Conservation (phyloP, 2,329 filamentous ascomycete species). For the Eutypella sp. region DNA sequence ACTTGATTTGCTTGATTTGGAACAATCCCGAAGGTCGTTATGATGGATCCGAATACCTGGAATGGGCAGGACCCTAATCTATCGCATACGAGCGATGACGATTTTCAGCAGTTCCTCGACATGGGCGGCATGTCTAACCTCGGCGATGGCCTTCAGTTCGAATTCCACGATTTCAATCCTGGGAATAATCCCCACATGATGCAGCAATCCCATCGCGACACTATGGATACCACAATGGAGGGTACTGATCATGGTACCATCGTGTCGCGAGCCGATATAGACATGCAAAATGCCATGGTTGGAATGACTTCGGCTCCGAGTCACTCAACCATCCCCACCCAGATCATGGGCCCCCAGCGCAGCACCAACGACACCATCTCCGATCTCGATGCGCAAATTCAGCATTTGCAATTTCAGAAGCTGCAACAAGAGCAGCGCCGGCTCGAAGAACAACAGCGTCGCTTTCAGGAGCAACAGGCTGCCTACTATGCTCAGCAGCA, state of each 20-base stretch:
- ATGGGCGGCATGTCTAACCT: constrained; percentile 53
- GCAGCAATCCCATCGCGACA: constrained; percentile 33
- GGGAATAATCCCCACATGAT: constrained; percentile 34
- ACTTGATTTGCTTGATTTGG: too few species aligned
- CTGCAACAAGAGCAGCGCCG: constrained; percentile 56
- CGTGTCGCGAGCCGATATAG: constrained; percentile 30
- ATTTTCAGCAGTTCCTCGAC: constrained; percentile 61
- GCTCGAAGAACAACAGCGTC: constrained; percentile 50
- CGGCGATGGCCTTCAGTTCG: constrained; percentile 51
- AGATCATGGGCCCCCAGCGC: constrained; percentile 40
- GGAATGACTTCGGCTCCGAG: constrained; percentile 42
- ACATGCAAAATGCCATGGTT: constrained; percentile 41
- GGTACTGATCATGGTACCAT: constrained; percentile 36
- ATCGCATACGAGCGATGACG: constrained; percentile 49
- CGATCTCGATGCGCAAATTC: constrained; percentile 61
- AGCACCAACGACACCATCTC: constrained; percentile 48
- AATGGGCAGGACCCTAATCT: constrained; percentile 52
- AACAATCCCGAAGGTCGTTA: constrained; percentile 32
- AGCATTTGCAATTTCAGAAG: constrained; percentile 60
- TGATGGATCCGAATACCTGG: constrained; percentile 53
- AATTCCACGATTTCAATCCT: constrained; percentile 52
- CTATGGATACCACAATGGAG: constrained; percentile 47
- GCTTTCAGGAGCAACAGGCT: constrained; percentile 35
- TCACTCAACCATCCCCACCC: constrained; percentile 42
- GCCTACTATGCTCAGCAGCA: constrained; percentile 50